These are phyloP conservation scores for Rutstroemia sp. DNA, from an alignment of 2,329 filamentous ascomycete genomes.

Conservation along the genomic window DNA sequence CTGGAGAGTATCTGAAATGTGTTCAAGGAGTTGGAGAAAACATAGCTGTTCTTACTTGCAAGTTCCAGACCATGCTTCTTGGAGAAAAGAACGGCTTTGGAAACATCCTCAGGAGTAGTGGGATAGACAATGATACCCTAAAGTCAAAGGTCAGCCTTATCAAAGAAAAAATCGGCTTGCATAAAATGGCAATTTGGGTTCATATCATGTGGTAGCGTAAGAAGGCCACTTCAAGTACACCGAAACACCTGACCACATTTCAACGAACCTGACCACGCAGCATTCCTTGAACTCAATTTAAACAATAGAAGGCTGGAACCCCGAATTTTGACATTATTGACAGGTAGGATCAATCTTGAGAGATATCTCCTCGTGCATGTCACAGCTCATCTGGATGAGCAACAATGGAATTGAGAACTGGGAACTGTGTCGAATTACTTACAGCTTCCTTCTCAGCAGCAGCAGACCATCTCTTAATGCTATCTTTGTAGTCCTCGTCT, in stretches of 20 bases:
- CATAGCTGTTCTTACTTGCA: constrained; percentile 7
- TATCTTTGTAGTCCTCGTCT: constrained; percentile 14
- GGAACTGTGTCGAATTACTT: neutral
- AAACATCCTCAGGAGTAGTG: constrained; percentile 13
- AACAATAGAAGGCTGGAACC: too few species aligned
- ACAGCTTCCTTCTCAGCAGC: constrained; percentile 20
- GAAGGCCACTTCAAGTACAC: too few species aligned
- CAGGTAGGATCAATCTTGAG: too few species aligned
- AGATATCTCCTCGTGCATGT: neutral
- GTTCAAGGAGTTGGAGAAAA: constrained; percentile 5
- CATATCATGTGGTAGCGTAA: too few species aligned
- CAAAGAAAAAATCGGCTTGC: neutral
- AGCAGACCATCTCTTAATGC: constrained; percentile 18
- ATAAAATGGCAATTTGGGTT: neutral
- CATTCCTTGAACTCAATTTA: too few species aligned
- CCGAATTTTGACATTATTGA: too few species aligned
- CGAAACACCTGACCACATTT: too few species aligned
- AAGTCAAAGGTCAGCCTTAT: neutral
- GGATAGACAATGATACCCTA: constrained; percentile 9
- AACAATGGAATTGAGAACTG: neutral
- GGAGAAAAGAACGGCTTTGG: constrained; percentile 8
- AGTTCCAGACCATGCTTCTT: constrained; percentile 10
- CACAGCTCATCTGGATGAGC: neutral
- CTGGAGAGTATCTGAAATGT: neutral
- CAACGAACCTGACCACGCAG: too few species aligned